Base-by-base conservation (phyloP, 192 early-diverging fungal genomes). In the Backusella parvicylindrica region DNA sequence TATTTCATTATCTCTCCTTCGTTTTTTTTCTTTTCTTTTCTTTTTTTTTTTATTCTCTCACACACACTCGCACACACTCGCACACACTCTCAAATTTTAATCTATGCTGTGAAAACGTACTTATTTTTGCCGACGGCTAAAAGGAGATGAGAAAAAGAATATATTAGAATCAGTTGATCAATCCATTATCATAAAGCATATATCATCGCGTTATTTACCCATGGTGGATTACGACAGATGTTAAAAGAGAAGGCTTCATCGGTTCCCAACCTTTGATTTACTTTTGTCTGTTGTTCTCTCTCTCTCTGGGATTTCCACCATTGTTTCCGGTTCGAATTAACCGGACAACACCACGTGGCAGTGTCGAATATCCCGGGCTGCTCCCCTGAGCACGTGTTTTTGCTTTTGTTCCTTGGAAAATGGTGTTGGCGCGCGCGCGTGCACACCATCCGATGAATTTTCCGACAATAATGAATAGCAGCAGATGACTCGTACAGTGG, bases 71-170 rank as follows among this genome's bases (percentile, higher is more conserved):
- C 41, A 16, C 41, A 40, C 38, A 40, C 40, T 12, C 3, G 13
- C 38, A 41, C 40, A 41, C 43, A 47, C n/a, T n/a, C n/a, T n/a
- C n/a, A n/a, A 38, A 56, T 56, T 26, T 56, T 26, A 56, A 56
- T 56, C 53, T 11, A 56, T 56, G 53, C 9, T 56, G 53, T 28
- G n/a, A 67, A 56, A 47, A 85, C 86, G 60, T 77, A 87, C 87
- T 90, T 90, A 82, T 90, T 90, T 84, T 90, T 90, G 74, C 89
- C 89, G 75, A 90, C 87, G 80, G 89, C 89, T 77, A 68, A 43
- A 64, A 18, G 9, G 18, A 65, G 18, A 65, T 43, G n/a, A 26
- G 23, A 18, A 60, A n/a, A 28, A 60, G 21, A 28, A 60, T 60
- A 28, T 23, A 60, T 23, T 60, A 60, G 26, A 13, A 47, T 56